Evolutionary conservation across 2,329 filamentous ascomycete species (phyloP).

Genomic region (Annulohypoxylon truncatum): DNA sequence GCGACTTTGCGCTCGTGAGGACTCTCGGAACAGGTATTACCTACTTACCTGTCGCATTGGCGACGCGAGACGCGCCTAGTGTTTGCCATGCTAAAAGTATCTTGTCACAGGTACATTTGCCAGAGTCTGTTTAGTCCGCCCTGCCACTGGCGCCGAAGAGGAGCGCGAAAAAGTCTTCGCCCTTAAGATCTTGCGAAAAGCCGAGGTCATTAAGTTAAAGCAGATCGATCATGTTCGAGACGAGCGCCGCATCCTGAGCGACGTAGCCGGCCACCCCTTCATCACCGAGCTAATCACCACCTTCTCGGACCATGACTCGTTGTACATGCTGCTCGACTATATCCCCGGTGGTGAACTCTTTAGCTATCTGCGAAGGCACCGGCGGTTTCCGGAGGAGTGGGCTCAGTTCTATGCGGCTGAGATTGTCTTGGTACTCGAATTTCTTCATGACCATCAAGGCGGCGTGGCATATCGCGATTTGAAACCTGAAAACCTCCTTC

Average conservation of each 20-base stretch:
- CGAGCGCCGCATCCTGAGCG: conserved; percentile 81
- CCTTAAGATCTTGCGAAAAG: conserved; percentile 81
- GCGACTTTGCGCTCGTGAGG: conserved; percentile 78
- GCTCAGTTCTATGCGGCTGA: conserved; percentile 87
- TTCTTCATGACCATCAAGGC: conserved; percentile 81
- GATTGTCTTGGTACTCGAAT: conserved; percentile 84
- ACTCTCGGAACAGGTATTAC: conserved; percentile 77
- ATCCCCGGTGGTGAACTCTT: conserved; percentile 87
- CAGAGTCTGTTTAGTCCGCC: conserved; percentile 80
- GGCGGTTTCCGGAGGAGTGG: conserved; percentile 81
- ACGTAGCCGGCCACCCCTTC: conserved; percentile 84
- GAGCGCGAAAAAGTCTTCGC: conserved; percentile 78
- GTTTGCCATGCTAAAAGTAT: conserved; percentile 24
- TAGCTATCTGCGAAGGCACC: conserved; percentile 80
- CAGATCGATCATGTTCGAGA: conserved; percentile 89
- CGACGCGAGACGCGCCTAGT: conserved; percentile 12
- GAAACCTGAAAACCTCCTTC: conserved; percentile 84
- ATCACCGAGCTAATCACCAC: conserved; percentile 83
- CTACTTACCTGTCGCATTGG: conserved; percentile 3
- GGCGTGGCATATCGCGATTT: conserved; percentile 83
- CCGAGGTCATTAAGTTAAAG: conserved; percentile 81
- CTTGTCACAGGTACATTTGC: conserved; percentile 76
- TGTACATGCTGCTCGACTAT: conserved; percentile 88
- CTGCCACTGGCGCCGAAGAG: conserved; percentile 63
- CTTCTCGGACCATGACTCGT: conserved; percentile 81